Conservation (phyloP, 805 yeast genomes). For the Yamadazyma philogaea region DNA sequence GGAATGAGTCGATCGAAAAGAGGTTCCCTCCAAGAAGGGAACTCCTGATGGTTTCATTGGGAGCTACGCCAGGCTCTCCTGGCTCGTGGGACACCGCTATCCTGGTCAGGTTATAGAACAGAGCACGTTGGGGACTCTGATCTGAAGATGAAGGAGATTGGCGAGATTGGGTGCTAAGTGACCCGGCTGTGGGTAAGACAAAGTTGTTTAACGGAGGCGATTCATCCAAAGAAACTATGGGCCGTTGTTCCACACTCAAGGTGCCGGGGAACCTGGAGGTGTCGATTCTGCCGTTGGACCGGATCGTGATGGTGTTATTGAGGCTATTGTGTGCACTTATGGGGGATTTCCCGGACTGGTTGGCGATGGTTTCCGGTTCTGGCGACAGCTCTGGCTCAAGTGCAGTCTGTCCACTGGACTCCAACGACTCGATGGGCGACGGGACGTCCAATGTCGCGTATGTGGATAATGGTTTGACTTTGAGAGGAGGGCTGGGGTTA, state of each 20-base stretch:
- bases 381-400: too few relatives aligned
- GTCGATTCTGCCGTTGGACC: slow-evolving; percentile 5
- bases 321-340: neutral
- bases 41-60: neutral
- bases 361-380: neutral
- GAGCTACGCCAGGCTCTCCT: neutral
- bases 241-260: neutral
- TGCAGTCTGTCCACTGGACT: neutral
- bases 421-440: neutral
- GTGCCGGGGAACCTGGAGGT: slow-evolving; percentile 1
- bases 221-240: neutral
- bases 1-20: slow-evolving; percentile 15
- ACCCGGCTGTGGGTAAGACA: neutral
- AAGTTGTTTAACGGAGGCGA: neutral
- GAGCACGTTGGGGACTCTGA: neutral
- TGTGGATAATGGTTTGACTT: slow-evolving; percentile 1
- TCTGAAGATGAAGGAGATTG: neutral
- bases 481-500: slow-evolving; percentile 10
- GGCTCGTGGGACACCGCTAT: neutral
- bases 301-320: slow-evolving; percentile 1
- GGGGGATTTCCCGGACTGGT: neutral
- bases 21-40: neutral
- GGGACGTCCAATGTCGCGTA: slow-evolving; percentile 1
- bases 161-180: neutral
- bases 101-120: slow-evolving; percentile 1